These are phyloP conservation scores for Vitis cinerea DNA, from an alignment of 164 flowering plant genomes.

Conservation along the genomic window DNA sequence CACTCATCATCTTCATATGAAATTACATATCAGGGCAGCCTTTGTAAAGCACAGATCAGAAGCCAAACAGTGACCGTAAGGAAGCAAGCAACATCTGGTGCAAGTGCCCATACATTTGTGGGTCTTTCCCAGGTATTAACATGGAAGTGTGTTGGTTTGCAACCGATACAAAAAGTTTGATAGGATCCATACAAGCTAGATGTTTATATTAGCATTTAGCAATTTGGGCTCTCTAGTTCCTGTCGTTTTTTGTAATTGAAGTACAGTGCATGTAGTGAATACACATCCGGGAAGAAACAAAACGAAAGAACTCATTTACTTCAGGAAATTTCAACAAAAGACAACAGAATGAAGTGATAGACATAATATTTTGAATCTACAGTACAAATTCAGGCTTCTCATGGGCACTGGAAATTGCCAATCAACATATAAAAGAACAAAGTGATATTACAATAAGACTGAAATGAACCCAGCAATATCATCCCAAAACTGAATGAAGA, in stretches of 20 bases:
- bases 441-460: neutral
- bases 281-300: neutral
- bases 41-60: too few relatives aligned
- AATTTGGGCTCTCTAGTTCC: neutral
- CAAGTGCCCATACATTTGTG: neutral
- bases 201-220: neutral
- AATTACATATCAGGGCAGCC: too few relatives aligned
- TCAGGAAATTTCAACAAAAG: neutral
- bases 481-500: slow-evolving; percentile 6
- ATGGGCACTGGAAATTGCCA: slow-evolving; percentile 1
- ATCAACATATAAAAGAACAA: slow-evolving; percentile 8
- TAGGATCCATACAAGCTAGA: neutral
- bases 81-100: neutral
- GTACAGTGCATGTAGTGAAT: neutral
- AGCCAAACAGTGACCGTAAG: neutral
- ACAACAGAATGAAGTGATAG: neutral
- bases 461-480: slow-evolving; percentile 1
- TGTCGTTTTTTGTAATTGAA: neutral
- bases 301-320: neutral
- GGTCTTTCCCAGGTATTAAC: neutral
- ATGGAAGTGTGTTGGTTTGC: neutral
- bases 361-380: slow-evolving; percentile 1
- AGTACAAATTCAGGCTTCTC: slow-evolving; percentile 5
- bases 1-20: too few relatives aligned
- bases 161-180: neutral